These are phyloP conservation scores for Ceratonia siliqua DNA, from an alignment of 306 rosid species.

Conservation along the genomic window DNA sequence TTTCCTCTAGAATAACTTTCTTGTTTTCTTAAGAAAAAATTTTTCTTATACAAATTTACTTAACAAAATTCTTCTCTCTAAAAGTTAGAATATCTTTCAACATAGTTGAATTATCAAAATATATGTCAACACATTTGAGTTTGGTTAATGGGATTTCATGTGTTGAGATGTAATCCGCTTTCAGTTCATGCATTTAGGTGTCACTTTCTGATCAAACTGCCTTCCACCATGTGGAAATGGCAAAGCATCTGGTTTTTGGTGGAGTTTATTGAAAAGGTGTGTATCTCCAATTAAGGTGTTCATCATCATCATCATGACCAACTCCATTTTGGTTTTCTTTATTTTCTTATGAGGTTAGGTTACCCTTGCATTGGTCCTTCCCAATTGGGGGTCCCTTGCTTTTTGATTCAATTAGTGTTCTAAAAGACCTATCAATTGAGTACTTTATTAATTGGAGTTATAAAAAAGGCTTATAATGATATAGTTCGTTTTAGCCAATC, in stretches of 20 bases:
- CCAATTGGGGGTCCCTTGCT: conserved; percentile 26
- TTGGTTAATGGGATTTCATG: too few species aligned
- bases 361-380: conserved; percentile 5
- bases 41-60: too few species aligned
- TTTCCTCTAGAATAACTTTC: too few species aligned
- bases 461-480: conserved; percentile 25
- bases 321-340: conserved; percentile 26
- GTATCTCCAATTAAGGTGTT: conserved; percentile 18
- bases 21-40: too few species aligned
- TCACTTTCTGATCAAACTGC: conserved; percentile 31
- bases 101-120: too few species aligned
- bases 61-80: too few species aligned
- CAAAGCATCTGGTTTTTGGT: background rate
- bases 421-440: conserved; percentile 35
- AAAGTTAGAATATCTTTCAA: too few species aligned
- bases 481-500: background rate
- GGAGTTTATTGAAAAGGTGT: conserved; percentile 24
- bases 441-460: conserved; percentile 18
- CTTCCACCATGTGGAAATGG: conserved; percentile 24
- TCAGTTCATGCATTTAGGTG: background rate
- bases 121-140: too few species aligned
- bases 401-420: conserved; percentile 40
- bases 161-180: too few species aligned
- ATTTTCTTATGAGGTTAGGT: conserved; percentile 22
- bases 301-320: conserved; percentile 27